Base-by-base conservation (phyloP, 371 early-diverging fungal species). In the Blastocladiella emersonii region DNA sequence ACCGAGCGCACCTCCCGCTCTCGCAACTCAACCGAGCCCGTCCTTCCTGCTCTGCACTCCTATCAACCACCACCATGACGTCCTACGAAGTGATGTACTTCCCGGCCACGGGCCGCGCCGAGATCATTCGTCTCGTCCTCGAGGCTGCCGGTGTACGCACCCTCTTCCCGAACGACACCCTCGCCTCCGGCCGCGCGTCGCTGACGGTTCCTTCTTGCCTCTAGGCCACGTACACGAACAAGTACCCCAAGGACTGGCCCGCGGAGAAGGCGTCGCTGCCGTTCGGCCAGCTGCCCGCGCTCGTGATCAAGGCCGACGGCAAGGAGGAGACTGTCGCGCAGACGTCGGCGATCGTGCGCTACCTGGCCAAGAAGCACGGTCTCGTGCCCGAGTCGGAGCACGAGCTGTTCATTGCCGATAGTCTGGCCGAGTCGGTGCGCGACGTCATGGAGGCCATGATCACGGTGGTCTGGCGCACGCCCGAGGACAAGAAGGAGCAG, bases 281-380 rank as follows among this genome's bases (percentile, higher is more conserved):
- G 2, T 80, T 74, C 59, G 73, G 78, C 25, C 73, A 72, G n/a
- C 64, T 74, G 10, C 82, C 82, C 2, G 72, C 78, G 23, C 67
- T 81, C 7, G 63, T 74, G 5, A 81, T 80, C 57, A 68, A 64
- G 13, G 65, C 63, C 8, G 35, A 65, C 5, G 69, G 67, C 34
- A 64, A 62, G 1, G 70, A 71, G 34, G 67, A 66, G 30, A 66
- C 68, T n/a, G 56, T 81, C 1, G 64, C 72, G 21, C 80, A 81
- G 49, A 68, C 77, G 2, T 36, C 56, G n/a, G 68, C 67, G 15
- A 77, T 81, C 43, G 81, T 76, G 63, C 74, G 82, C 49, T 82
- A 81, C 62, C 66, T 81, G 12, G 74, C 73, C 10, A 67, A 64
- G 63, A 75, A 66, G 61, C 68, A 61, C 56, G 69, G 72, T 0